A percentile compares a stretch with the other conserved stretches of the same genome.
These are phyloP conservation scores for Neonectria coccinea DNA, from an alignment of 2,329 filamentous ascomycete genomes.

Conservation along the genomic window DNA sequence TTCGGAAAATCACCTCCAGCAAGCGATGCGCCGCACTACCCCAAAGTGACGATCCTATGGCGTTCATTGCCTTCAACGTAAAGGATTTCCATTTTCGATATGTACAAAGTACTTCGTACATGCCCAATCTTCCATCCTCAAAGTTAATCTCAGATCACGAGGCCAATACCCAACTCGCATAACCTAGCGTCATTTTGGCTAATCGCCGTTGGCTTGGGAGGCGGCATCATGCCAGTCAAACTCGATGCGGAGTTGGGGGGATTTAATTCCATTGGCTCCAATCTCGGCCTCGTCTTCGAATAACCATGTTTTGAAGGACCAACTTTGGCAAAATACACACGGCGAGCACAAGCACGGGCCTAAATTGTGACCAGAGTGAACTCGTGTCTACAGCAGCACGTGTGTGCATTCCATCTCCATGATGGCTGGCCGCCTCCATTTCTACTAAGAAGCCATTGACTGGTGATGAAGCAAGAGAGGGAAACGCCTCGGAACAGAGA, in stretches of 20 bases:
- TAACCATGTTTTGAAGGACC: constrained; percentile 4
- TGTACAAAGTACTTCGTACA: not conserved
- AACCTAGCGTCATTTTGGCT: constrained; percentile 2
- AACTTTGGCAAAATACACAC: constrained; percentile 1
- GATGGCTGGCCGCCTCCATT: constrained; percentile 4
- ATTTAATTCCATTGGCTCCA: constrained; percentile 12
- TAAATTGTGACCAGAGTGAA: not conserved
- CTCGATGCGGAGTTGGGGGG: constrained; percentile 7
- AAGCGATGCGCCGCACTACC: constrained; percentile 11
- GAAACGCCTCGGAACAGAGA: not conserved
- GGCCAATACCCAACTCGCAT: constrained; percentile 4
- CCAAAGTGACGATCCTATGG: constrained; percentile 16
- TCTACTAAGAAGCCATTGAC: constrained; percentile 1
- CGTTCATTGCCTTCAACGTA: constrained; percentile 3
- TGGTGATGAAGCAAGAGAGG: not conserved
- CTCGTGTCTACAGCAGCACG: constrained; percentile 1
- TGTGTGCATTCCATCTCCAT: not conserved
- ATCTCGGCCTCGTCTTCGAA: constrained; percentile 7
- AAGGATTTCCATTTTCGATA: constrained; percentile 2
- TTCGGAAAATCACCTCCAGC: constrained; percentile 10
- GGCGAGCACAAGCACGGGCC: not conserved
- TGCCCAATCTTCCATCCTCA: constrained; percentile 1
- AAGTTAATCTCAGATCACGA: constrained; percentile 10
- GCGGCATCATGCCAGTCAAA: constrained; percentile 11
- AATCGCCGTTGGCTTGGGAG: constrained; percentile 6